Evolutionary conservation across 208 protist species (phyloP), one percentile per base, ranked within the genome.

Genomic region (Kentomonas sorsogonicus): DNA sequence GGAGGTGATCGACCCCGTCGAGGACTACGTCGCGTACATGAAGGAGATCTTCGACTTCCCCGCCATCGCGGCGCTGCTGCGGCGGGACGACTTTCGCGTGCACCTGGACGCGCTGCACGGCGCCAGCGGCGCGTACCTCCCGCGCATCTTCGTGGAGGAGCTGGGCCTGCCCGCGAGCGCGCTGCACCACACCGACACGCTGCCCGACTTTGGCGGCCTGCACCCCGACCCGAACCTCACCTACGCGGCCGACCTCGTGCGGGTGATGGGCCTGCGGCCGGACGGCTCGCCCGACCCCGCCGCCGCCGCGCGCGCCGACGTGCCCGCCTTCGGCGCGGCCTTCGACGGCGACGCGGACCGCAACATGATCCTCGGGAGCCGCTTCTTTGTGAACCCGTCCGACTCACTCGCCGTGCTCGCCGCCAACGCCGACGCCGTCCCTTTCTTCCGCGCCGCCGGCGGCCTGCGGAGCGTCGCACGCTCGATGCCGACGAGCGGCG

Each of bases 141-240:
- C 66, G 13, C 38, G 68, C 36, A 94, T 99, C 53, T 98, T 99
- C 66, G 59, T 69, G 41, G 73, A 97, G 4, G 63, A 77, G 41
- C 77, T 99, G 0, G 97, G 96, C 40, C 69, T 90, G 23, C 61
- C 69, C 3, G 45, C 57, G 18, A 52, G 58, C 13, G 33, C 81
- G 1, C 72, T 93, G 38, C 56, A 86, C 34, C 79, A 89, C 63
- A 72, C 62, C 10, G 58, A 69, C 9, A 78, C 84, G 23, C 63
- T 85, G 18, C 76, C 81, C 22, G 96, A 98, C 64, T 99, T 99
- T 80, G 96, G 95, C 53, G 92, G 93, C 25, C 63, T 68, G 34
- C 98, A 99, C 80, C 97, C 98, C 15, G 98, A 99, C 66, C 98
- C 98, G 18, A 99, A 99, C 70, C 79, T 99, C 4, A 98, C 91